Conservation (phyloP, 441 rosid genomes). For the Hura crepitans region DNA sequence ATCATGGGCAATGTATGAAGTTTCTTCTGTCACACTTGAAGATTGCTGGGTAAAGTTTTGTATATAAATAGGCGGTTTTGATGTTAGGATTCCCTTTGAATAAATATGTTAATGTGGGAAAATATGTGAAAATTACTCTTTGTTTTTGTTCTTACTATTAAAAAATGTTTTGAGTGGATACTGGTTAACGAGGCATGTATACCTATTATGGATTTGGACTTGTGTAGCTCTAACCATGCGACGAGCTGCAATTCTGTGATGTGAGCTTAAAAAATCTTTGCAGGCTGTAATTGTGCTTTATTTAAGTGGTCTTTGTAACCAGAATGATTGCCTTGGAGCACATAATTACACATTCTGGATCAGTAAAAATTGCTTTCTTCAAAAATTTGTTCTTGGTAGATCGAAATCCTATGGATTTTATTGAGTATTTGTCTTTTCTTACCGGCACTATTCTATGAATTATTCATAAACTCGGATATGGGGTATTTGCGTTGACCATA, state of each 20-base stretch:
- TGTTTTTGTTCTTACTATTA: not conserved
- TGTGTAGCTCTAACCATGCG: not conserved
- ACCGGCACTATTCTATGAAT: not conserved
- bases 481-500: not conserved
- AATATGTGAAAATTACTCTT: not conserved
- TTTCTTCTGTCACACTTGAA: not conserved
- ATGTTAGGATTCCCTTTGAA: not conserved
- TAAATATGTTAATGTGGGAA: not conserved
- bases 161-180: not conserved
- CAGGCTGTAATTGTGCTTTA: not conserved
- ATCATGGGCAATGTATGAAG: no score
- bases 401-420: not conserved
- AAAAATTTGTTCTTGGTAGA: not conserved
- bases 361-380: not conserved
- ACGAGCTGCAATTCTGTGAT: not conserved
- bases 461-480: constrained; percentile 2
- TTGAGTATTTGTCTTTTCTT: not conserved
- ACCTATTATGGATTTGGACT: not conserved
- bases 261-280: not conserved
- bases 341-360: constrained; percentile 2
- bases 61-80: not conserved
- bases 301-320: not conserved
- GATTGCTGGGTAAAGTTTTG: not conserved
- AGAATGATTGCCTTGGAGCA: not conserved
- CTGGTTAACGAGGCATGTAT: not conserved